Base-by-base conservation (phyloP, 1,139 yeast genomes). In the Hemisphaericaspora xylanilytica region DNA sequence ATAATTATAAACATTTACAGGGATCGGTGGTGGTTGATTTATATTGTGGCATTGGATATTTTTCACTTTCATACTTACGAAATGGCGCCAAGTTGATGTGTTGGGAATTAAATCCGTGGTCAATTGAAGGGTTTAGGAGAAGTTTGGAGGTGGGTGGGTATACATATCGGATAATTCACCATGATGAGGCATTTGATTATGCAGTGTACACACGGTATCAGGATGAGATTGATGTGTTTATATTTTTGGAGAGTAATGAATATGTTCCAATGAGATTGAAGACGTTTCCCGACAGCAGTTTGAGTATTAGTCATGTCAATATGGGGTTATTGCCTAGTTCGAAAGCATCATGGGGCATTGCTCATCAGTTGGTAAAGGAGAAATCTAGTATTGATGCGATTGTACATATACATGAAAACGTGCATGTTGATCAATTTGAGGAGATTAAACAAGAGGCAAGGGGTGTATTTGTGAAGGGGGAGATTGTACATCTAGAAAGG, bases 51-150 rank as follows among this genome's bases (percentile, higher is more conserved):
- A 87, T 88, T 37, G 96, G 96, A 2, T 88, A 88, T 58, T 88
- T 88, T 56, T 75, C 90, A 4, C 62, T 88, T 26, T 74, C 87
- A 33, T 88, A 88, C 52, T 65, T 85, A 35, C 65, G 64, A 35
- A 67, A 71, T 28, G 72, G 74, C 0, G 88, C 86, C 1, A 63
- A 64, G 13, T 63, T 85, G 0, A 72, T 81, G 34, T 81, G 95
- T 53, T 88, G 95, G 88, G 96, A 88, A 48, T 62, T 88, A 33
- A 88, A 88, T 52, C 87, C 89, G 1, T 87, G 92, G 94, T 84
- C 94, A 34, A 73, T 84, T 6, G 80, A 81, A 49, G 96, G 95
- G 0, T 65, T 87, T 29, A 51, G 61, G 2, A 63, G 80, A 32
- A 89, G 89, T 1, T 70, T 84, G 7, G 38, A 44, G 2, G 53